Evolutionary conservation across 495 filamentous ascomycete species (phyloP).

Genomic region (Thermothielavioides terrestris): DNA sequence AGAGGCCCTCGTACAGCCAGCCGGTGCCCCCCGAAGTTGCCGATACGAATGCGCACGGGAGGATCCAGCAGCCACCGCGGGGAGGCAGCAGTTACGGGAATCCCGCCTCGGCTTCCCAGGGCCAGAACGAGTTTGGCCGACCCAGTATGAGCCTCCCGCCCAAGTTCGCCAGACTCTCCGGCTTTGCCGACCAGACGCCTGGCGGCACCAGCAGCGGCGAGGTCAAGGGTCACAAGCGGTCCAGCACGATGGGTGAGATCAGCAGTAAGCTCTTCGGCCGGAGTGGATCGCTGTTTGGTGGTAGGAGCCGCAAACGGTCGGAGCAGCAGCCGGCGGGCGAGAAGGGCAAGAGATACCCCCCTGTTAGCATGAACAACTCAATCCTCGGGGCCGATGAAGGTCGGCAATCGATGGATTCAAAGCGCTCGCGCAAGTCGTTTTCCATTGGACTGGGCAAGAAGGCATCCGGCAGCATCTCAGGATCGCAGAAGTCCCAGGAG

Average conservation of each 20-base stretch:
- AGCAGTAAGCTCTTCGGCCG: constrained; percentile 71
- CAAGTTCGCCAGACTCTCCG: constrained; percentile 44
- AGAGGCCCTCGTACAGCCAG: constrained; percentile 80
- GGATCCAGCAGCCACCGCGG: constrained; percentile 76
- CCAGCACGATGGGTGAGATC: constrained; percentile 78
- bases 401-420: constrained; percentile 69
- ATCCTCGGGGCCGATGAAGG: constrained; percentile 42
- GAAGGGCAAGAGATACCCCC: constrained; percentile 58
- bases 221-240: constrained; percentile 74
- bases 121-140: constrained; percentile 45
- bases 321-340: constrained; percentile 34
- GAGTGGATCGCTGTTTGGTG: constrained; percentile 68
- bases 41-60: constrained; percentile 82
- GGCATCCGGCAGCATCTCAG: constrained; percentile 49
- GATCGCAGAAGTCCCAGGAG: constrained; percentile 44
- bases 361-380: constrained; percentile 67
- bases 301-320: constrained; percentile 39
- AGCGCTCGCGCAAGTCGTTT: constrained; percentile 58
- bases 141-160: constrained; percentile 50
- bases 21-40: constrained; percentile 82
- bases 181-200: constrained; percentile 23
- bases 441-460: constrained; percentile 69
- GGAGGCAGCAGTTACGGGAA: constrained; percentile 68
- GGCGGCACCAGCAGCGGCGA: constrained; percentile 10
- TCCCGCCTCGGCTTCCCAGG: constrained; percentile 48